These are phyloP conservation scores for Conticribra guillardii DNA, from an alignment of 108 stramenopile genomes.

Conservation along the genomic window DNA sequence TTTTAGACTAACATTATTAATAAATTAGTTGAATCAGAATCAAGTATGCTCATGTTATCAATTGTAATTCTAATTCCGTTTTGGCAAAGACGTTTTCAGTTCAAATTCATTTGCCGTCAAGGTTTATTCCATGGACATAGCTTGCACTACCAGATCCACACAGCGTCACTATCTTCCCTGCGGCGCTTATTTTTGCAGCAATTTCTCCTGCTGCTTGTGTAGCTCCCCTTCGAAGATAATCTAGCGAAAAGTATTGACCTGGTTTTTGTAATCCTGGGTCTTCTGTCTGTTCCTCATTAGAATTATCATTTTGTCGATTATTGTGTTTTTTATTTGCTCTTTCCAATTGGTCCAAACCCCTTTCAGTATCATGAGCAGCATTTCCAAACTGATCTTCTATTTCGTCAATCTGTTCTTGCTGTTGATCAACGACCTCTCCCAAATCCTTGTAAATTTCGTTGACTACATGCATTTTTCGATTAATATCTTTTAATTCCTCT, in stretches of 20 bases:
- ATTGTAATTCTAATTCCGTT: too few species aligned
- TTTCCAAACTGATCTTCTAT: conserved; percentile 24
- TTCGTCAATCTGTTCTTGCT: conserved; percentile 37
- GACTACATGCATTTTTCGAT: conserved; percentile 39
- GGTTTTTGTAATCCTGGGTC: not conserved
- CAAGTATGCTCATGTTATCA: too few species aligned
- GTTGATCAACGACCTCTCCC: conserved; percentile 34
- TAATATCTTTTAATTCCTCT: conserved; percentile 32
- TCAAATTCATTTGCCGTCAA: not conserved
- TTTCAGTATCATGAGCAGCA: conserved; percentile 14
- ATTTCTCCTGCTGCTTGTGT: conserved; percentile 12
- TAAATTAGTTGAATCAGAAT: too few species aligned
- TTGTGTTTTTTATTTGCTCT: conserved; percentile 29
- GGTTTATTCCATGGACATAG: conserved; percentile 27
- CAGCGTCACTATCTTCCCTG: conserved; percentile 27
- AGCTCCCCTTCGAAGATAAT: conserved; percentile 14
- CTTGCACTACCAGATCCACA: conserved; percentile 34
- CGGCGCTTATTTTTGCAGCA: conserved; percentile 5
- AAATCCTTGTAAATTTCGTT: conserved; percentile 46
- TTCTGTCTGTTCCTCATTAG: conserved; percentile 5
- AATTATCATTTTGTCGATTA: not conserved
- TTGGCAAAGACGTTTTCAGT: too few species aligned
- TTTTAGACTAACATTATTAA: too few species aligned
- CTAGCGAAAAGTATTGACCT: conserved; percentile 18
- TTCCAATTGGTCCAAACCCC: conserved; percentile 35